Conservation (phyloP, 192 early-diverging fungal species). For the Martensiomyces pterosporus region DNA sequence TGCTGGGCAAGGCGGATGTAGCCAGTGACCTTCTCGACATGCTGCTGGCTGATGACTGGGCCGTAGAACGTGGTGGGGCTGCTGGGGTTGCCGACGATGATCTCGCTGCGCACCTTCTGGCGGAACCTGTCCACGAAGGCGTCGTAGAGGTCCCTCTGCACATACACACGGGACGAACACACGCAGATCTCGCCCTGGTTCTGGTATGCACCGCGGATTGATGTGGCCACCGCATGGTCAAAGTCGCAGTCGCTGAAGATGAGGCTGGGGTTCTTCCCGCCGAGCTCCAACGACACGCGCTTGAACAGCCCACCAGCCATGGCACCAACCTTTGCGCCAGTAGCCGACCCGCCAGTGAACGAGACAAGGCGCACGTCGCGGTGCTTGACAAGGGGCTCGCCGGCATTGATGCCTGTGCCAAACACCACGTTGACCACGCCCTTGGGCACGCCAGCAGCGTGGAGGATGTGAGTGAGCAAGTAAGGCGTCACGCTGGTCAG, state of each 20-base stretch:
- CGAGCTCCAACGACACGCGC: constrained; percentile 77
- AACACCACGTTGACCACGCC: constrained; percentile 87
- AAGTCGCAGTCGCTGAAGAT: constrained; percentile 75
- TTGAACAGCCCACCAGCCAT: constrained; percentile 64
- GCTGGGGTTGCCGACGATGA: constrained; percentile 68
- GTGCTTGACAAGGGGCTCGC: constrained; percentile 67
- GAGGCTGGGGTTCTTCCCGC: constrained; percentile 79
- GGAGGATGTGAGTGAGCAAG: constrained; percentile 60
- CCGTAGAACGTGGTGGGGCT: constrained; percentile 62
- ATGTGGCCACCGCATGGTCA: constrained; percentile 63
- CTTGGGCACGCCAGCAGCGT: constrained; percentile 68
- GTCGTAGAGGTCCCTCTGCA: constrained; percentile 63
- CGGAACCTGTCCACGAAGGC: constrained; percentile 61
- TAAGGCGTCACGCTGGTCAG: constrained; percentile 59
- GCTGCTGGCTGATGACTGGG: constrained; percentile 65
- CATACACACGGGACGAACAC: constrained; percentile 73
- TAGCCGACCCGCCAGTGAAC: constrained; percentile 73
- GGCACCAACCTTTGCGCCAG: constrained; percentile 60
- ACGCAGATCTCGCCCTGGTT: constrained; percentile 82
- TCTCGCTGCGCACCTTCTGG: constrained; percentile 34
- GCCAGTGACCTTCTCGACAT: constrained; percentile 64
- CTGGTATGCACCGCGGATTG: constrained; percentile 62
- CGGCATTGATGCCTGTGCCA: constrained; percentile 66
- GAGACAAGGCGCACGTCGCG: constrained; percentile 63
- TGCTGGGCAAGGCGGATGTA: constrained; percentile 63